Percentiles rank a stretch among this genome's conserved stretches.
phyloP scores from a whole-genome alignment of 2,329 filamentous ascomycete species.

The Paraconiothyrium brasiliense region DNA sequence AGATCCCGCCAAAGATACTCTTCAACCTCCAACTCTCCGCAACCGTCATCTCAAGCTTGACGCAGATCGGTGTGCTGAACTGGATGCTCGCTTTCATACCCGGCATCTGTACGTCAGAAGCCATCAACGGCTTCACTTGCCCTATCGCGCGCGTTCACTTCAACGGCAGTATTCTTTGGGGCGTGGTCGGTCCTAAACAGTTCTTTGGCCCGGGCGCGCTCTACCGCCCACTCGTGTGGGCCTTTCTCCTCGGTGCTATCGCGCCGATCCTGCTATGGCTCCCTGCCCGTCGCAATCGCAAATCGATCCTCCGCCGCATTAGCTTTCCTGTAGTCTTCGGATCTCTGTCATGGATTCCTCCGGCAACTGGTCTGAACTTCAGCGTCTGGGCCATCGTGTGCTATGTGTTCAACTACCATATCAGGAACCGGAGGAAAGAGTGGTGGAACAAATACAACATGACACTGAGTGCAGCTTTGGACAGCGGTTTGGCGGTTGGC shows the following conservation, averaged over 20 bases:
- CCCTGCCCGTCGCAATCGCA: slow-evolving; percentile 65
- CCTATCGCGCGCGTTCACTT: slow-evolving; percentile 89
- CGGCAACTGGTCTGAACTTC: slow-evolving; percentile 84
- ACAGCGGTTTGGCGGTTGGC: slow-evolving; percentile 83
- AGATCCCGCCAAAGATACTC: slow-evolving; percentile 80
- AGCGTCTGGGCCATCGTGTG: slow-evolving; percentile 87
- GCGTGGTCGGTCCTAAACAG: slow-evolving; percentile 81
- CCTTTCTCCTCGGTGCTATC: slow-evolving; percentile 79
- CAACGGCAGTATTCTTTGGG: slow-evolving; percentile 90
- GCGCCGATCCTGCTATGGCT: slow-evolving; percentile 79
- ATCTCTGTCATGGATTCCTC: slow-evolving; percentile 85
- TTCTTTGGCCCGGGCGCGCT: slow-evolving; percentile 82
- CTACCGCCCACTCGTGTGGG: slow-evolving; percentile 81
- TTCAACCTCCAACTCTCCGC: slow-evolving; percentile 82
- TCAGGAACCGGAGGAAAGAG: slow-evolving; percentile 72
- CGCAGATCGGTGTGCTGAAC: slow-evolving; percentile 85
- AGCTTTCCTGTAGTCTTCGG: slow-evolving; percentile 87
- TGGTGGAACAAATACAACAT: slow-evolving; percentile 96
- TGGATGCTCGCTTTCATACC: slow-evolving; percentile 87
- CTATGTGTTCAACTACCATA: slow-evolving; percentile 82
- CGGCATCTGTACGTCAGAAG: slow-evolving; percentile 78
- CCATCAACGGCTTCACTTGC: slow-evolving; percentile 88
- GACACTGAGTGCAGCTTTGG: slow-evolving; percentile 83
- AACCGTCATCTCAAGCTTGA: slow-evolving; percentile 78
- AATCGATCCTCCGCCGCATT: slow-evolving; percentile 75